phyloP scores from a whole-genome alignment of 2,329 filamentous ascomycete genomes.

The Shiraia sp. region DNA sequence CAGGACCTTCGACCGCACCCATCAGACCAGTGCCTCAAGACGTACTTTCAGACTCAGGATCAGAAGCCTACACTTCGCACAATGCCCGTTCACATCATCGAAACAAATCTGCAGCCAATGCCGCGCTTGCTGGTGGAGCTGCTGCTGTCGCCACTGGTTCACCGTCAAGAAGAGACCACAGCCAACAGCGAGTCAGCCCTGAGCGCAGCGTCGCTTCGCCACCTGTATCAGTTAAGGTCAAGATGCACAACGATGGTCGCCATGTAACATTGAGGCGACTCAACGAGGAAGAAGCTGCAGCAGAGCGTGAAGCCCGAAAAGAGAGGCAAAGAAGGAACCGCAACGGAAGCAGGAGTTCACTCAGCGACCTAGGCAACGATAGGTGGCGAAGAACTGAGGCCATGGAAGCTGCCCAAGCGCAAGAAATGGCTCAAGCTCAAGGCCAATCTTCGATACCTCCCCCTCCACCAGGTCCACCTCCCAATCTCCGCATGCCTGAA shows the following conservation, averaged over 20 bases:
- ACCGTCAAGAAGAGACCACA: conserved; percentile 31
- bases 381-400: conserved; percentile 46
- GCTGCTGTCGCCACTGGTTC: conserved; percentile 31
- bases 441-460: conserved; percentile 22
- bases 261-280: conserved; percentile 65
- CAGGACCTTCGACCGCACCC: conserved; percentile 35
- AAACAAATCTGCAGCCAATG: conserved; percentile 31
- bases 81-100: conserved; percentile 40
- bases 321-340: conserved; percentile 49
- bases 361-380: conserved; percentile 42
- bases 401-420: conserved; percentile 40
- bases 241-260: conserved; percentile 66
- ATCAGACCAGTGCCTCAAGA: conserved; percentile 44
- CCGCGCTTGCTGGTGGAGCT: conserved; percentile 30
- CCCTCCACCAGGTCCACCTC: conserved; percentile 30
- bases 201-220: conserved; percentile 57
- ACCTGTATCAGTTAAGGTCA: conserved; percentile 67
- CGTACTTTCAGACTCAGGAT: conserved; percentile 49
- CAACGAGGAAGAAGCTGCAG: conserved; percentile 65
- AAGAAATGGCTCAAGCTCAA: conserved; percentile 29
- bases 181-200: conserved; percentile 35
- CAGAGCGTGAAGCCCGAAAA: conserved; percentile 59
- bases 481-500: conserved; percentile 36
- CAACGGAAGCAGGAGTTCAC: conserved; percentile 46
- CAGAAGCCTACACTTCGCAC: conserved; percentile 43